Conservation (phyloP, 805 yeast genomes). For the Crinitomyces ghanaensis region DNA sequence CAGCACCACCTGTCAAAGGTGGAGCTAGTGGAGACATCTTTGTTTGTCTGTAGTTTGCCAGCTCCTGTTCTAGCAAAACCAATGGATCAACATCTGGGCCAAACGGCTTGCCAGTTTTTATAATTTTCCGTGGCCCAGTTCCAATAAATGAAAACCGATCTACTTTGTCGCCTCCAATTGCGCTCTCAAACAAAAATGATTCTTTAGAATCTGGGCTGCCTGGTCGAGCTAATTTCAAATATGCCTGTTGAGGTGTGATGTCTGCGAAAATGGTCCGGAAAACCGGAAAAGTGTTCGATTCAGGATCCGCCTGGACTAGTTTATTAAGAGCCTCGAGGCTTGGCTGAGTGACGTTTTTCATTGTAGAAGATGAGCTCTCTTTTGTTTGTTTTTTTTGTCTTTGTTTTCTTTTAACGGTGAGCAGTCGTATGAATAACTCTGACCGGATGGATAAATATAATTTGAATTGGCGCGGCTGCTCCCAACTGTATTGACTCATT, state of each 20-base stretch:
- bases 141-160: conserved; percentile 92
- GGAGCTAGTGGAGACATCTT: conserved; percentile 39
- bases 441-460: too few relatives aligned
- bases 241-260: conserved; percentile 83
- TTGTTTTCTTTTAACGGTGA: too few relatives aligned
- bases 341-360: too few relatives aligned
- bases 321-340: too few relatives aligned
- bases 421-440: too few relatives aligned
- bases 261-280: conserved; percentile 64
- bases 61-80: conserved; percentile 58
- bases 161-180: conserved; percentile 77
- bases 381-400: too few relatives aligned
- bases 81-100: conserved; percentile 72
- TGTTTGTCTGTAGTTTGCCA: conserved; percentile 54
- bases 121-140: conserved; percentile 65
- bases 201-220: conserved; percentile 32
- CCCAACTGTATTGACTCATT: too few relatives aligned
- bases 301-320: too few relatives aligned
- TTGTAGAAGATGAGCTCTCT: too few relatives aligned
- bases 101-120: conserved; percentile 66
- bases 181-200: conserved; percentile 80
- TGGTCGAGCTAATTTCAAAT: conserved; percentile 67
- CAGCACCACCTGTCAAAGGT: conserved; percentile 90
- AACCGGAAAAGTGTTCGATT: conserved; percentile 72
- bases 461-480: too few relatives aligned